phyloP scores from a whole-genome alignment of 495 filamentous ascomycete genomes.

The Friedmanniomyces endolithicus region DNA sequence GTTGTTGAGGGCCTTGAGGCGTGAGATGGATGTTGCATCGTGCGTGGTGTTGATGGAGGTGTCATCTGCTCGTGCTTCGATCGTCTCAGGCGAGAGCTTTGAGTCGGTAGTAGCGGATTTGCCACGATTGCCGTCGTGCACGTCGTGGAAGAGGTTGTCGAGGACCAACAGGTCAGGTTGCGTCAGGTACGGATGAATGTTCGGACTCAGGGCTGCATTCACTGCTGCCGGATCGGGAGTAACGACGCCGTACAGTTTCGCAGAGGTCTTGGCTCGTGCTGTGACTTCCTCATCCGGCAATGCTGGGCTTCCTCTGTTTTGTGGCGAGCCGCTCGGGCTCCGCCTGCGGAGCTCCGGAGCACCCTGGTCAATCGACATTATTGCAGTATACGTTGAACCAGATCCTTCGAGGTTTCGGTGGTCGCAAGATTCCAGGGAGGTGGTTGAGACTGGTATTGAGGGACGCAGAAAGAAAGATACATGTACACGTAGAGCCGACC shows the following conservation, averaged over 20 bases:
- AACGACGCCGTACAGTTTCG: not conserved
- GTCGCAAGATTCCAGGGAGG: too few species aligned
- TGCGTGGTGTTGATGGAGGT: not conserved
- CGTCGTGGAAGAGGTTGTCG: conserved; percentile 14
- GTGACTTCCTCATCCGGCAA: conserved; percentile 1
- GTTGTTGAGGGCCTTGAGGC: conserved; percentile 43
- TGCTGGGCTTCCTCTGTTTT: not conserved
- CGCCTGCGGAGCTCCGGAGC: not conserved
- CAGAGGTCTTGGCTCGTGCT: not conserved
- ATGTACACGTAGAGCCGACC: not conserved
- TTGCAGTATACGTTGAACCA: too few species aligned
- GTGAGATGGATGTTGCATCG: conserved; percentile 7
- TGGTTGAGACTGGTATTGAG: too few species aligned
- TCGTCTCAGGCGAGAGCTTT: not conserved
- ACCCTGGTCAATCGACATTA: too few species aligned
- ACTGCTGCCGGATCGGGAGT: not conserved
- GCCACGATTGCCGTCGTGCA: not conserved
- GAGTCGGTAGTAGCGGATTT: not conserved
- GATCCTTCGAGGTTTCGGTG: too few species aligned
- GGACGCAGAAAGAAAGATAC: too few species aligned
- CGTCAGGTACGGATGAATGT: conserved; percentile 15
- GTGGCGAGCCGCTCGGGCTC: not conserved
- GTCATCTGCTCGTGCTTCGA: not conserved
- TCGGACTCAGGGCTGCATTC: not conserved
- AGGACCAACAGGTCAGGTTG: conserved; percentile 17